These are phyloP conservation scores for Syzygium jambos DNA, from an alignment of 345 rosid species.

Conservation along the genomic window DNA sequence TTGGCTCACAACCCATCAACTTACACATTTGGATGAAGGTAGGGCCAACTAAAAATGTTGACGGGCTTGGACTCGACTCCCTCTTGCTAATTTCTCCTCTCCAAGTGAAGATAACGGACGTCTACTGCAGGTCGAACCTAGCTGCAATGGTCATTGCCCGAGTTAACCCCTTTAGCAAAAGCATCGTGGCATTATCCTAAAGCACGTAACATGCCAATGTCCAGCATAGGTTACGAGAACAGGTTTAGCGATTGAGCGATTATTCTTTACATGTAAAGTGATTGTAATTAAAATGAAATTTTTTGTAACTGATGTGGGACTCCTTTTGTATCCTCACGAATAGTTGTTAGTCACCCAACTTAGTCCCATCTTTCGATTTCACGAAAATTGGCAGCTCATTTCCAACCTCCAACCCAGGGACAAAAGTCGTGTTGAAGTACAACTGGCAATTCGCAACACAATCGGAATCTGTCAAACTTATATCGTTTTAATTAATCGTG, in stretches of 20 bases:
- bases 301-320: neutral
- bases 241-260: neutral
- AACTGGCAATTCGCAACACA: neutral
- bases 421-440: neutral
- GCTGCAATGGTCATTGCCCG: accelerated
- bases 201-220: neutral
- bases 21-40: accelerated
- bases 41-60: neutral
- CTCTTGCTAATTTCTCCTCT: neutral
- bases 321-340: neutral
- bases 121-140: neutral
- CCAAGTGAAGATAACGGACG: neutral
- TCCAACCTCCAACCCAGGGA: neutral
- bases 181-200: neutral
- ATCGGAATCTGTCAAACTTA: neutral
- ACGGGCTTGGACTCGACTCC: neutral
- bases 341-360: neutral
- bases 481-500: neutral
- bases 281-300: neutral
- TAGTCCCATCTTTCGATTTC: neutral
- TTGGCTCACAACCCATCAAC: neutral
- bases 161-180: neutral
- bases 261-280: neutral
- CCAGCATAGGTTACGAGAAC: accelerated
- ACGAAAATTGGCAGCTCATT: neutral